Evolutionary conservation across 176 grass and related monocot species (phyloP).

Genomic region (Hsuehochloa calcarea): DNA sequence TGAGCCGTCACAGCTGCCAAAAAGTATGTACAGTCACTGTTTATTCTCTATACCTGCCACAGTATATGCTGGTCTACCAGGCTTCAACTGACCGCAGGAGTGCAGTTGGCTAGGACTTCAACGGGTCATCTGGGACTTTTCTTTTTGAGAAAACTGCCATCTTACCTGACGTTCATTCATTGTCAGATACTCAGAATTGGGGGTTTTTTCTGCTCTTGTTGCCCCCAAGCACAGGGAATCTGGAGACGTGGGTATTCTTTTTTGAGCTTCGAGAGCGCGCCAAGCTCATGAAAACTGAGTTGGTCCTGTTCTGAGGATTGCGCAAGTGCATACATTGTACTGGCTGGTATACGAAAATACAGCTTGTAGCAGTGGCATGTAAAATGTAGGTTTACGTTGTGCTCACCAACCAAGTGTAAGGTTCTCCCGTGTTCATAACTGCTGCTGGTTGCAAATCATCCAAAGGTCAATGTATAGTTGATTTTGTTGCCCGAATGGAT

Average conservation of each 20-base stretch:
- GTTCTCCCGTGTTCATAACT: neutral
- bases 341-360: neutral
- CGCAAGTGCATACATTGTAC: neutral
- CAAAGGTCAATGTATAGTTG: neutral
- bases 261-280: constrained; percentile 11
- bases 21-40: constrained; percentile 35
- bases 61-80: constrained; percentile 18
- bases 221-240: neutral
- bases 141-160: neutral
- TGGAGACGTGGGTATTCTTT: constrained; percentile 11
- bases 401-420: neutral
- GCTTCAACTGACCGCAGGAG: neutral
- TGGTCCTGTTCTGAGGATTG: neutral
- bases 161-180: neutral
- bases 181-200: neutral
- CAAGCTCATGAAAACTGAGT: neutral
- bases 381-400: constrained; percentile 8
- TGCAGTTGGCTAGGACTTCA: constrained; percentile 27
- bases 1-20: constrained; percentile 47
- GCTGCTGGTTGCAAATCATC: neutral
- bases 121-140: constrained; percentile 25
- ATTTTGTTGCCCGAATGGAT: neutral
- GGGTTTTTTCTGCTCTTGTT: neutral
- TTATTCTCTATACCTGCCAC: neutral
- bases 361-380: constrained; percentile 17